A percentile compares a stretch with the other conserved stretches of the same genome.
These are phyloP conservation scores for Trichoderma orchidacearum DNA, from an alignment of 495 filamentous ascomycete genomes.

Conservation along the genomic window DNA sequence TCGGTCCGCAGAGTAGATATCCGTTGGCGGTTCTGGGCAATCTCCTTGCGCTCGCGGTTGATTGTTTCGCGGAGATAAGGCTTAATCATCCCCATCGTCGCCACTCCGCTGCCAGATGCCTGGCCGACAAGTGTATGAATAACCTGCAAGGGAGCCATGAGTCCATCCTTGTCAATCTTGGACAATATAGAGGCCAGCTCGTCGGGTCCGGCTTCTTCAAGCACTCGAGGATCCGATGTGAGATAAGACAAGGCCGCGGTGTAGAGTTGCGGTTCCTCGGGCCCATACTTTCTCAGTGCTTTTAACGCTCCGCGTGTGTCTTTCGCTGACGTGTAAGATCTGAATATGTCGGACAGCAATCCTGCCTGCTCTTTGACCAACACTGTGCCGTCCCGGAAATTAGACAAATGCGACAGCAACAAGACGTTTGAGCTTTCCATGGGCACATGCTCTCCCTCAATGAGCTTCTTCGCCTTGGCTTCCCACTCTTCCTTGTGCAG, in stretches of 20 bases:
- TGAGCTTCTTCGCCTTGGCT: conserved; percentile 73
- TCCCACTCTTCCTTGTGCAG: conserved; percentile 72
- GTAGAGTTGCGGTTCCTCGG: conserved; percentile 84
- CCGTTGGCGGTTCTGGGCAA: conserved; percentile 65
- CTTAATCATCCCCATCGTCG: conserved; percentile 95
- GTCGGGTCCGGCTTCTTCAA: conserved; percentile 76
- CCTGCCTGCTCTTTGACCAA: conserved; percentile 91
- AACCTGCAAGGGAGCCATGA: conserved; percentile 94
- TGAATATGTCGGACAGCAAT: conserved; percentile 86
- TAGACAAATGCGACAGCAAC: conserved; percentile 78
- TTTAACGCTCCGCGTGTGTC: conserved; percentile 84
- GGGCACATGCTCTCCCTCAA: conserved; percentile 53
- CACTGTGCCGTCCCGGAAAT: conserved; percentile 81
- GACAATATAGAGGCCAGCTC: conserved; percentile 67
- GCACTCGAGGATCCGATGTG: conserved; percentile 65
- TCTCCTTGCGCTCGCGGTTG: conserved; percentile 74
- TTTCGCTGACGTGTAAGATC: conserved; percentile 86
- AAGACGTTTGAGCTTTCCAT: conserved; percentile 94
- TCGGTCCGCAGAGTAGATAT: conserved; percentile 78
- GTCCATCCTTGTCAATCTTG: conserved; percentile 75
- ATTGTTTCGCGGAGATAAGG: conserved; percentile 81
- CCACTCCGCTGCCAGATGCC: conserved; percentile 50
- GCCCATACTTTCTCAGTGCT: conserved; percentile 81
- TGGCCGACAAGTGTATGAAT: conserved; percentile 71
- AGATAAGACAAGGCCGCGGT: conserved; percentile 88